Base-by-base conservation (phyloP, 164 flowering plant species). In the Warburgia ugandensis region DNA sequence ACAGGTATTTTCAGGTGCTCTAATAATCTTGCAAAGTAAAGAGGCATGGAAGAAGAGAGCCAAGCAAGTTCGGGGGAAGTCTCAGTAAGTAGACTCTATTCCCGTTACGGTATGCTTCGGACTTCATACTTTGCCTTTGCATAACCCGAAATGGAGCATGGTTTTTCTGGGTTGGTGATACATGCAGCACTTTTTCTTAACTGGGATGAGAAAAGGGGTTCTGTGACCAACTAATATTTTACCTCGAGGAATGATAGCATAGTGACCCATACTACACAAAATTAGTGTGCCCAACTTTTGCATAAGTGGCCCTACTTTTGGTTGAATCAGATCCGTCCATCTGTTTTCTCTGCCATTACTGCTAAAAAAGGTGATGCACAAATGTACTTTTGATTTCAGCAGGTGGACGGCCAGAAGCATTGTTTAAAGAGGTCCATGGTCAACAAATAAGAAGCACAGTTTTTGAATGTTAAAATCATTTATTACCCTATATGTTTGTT, bases 31-130 rank as follows among this genome's bases (percentile, higher is more conserved):
- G n/a, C n/a, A n/a, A n/a, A n/a, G n/a, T n/a, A n/a, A 10, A n/a
- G 6, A 17, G 21, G 19, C 48, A 54, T 54, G 58, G 58, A 32
- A 26, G 58, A 43, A 33, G 58, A 31, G 41, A 33, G 31, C 33
- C 58, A 29, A 44, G 26, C 39, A 20, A 45, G 30, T 45, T 6
- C 42, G 3, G 58, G 20, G 11, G 58, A 54, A 54, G 39, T 54
- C 36, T 41, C 32, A 26, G 20, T 35, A 26, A 54, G 33, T 31
- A n/a, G 23, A 29, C 10, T 8, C 35, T 4, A 6, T 19, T 22
- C 45, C 37, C 4, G 14, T 51, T 27, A 23, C 26, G 51, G 54
- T 35, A 33, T 13, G 11, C 36, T 5, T 36, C 41, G 21, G 5
- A 20, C 37, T n/a, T 10, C 30, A 19, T 11, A n/a, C 48, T 29